phyloP scores from a whole-genome alignment of 225 moss, liverwort and hornwort genomes.

The Anthoceros angustus region DNA sequence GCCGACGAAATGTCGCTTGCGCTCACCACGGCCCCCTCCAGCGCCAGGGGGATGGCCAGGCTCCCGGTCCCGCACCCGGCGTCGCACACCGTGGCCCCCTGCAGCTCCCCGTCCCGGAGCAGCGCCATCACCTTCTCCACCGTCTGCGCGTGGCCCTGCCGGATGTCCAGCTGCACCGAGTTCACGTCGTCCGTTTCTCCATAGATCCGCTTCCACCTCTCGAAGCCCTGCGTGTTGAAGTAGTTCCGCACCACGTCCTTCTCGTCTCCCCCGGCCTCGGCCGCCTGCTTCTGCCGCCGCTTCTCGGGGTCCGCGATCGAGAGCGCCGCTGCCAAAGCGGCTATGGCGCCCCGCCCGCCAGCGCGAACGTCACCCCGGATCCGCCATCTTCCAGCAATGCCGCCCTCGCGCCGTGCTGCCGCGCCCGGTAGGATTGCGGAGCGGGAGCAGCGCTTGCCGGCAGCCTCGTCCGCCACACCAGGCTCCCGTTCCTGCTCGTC shows the following conservation, averaged over 20 bases:
- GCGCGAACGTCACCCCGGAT: slow-evolving; percentile 47
- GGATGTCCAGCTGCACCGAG: slow-evolving; percentile 80
- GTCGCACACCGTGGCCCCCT: slow-evolving; percentile 59
- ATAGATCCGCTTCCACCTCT: slow-evolving; percentile 82
- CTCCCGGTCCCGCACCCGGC: slow-evolving; percentile 91
- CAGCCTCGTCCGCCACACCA: too few relatives aligned
- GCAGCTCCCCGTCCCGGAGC: slow-evolving; percentile 18
- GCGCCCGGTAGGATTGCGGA: too few relatives aligned
- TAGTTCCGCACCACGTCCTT: slow-evolving; percentile 85
- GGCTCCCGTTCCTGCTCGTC: too few relatives aligned
- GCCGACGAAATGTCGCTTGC: slow-evolving; percentile 88
- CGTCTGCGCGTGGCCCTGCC: slow-evolving; percentile 67
- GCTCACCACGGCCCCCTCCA: slow-evolving; percentile 51
- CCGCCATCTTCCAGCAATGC: background rate
- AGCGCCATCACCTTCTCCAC: slow-evolving; percentile 62
- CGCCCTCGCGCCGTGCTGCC: too few relatives aligned
- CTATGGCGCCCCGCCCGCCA: slow-evolving; percentile 67
- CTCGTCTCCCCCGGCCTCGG: slow-evolving; percentile 70
- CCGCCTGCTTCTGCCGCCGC: slow-evolving; percentile 82
- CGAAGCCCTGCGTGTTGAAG: slow-evolving; percentile 81
- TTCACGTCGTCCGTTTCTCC: slow-evolving; percentile 93
- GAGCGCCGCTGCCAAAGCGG: slow-evolving; percentile 48
- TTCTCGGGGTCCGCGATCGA: slow-evolving; percentile 79
- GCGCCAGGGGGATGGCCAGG: slow-evolving; percentile 57
- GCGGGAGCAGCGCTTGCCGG: too few relatives aligned